These are phyloP conservation scores for Candida xiaguanensis DNA, from an alignment of 805 yeast species.

Conservation along the genomic window DNA sequence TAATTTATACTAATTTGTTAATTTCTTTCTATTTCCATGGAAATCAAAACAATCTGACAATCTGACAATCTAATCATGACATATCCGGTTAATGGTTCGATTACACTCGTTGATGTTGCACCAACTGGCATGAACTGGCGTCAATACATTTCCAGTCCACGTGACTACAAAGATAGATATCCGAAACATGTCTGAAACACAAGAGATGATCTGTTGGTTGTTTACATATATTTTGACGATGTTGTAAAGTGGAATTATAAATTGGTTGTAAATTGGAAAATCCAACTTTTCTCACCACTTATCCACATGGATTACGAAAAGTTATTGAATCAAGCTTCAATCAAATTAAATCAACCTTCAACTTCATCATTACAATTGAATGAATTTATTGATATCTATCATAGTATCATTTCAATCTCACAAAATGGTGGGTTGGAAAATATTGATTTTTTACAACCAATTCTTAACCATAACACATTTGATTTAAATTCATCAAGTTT, in stretches of 20 bases:
- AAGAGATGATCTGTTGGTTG: not conserved
- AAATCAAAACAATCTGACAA: not conserved
- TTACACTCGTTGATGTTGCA: not conserved
- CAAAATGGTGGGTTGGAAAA: not conserved
- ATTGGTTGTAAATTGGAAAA: not conserved
- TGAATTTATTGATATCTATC: conserved; percentile 1
- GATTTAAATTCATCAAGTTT: not conserved
- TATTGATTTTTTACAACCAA: conserved; percentile 3
- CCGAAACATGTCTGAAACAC: not conserved
- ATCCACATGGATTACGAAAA: not conserved
- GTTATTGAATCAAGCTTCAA: not conserved
- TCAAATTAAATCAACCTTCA: conserved; percentile 1
- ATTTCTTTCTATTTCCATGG: too few species aligned
- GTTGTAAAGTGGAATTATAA: too few species aligned
- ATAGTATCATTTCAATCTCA: not conserved
- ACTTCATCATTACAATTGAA: not conserved
- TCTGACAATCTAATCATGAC: not conserved
- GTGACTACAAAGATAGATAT: not conserved
- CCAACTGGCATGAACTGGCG: not conserved
- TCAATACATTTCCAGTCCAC: not conserved
- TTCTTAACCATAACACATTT: conserved; percentile 1
- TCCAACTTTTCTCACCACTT: not conserved
- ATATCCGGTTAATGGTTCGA: not conserved
- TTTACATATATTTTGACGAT: too few species aligned
- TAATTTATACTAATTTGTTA: too few species aligned